Conservation (phyloP, 2,329 filamentous ascomycete species). For the Graphium sp. region DNA sequence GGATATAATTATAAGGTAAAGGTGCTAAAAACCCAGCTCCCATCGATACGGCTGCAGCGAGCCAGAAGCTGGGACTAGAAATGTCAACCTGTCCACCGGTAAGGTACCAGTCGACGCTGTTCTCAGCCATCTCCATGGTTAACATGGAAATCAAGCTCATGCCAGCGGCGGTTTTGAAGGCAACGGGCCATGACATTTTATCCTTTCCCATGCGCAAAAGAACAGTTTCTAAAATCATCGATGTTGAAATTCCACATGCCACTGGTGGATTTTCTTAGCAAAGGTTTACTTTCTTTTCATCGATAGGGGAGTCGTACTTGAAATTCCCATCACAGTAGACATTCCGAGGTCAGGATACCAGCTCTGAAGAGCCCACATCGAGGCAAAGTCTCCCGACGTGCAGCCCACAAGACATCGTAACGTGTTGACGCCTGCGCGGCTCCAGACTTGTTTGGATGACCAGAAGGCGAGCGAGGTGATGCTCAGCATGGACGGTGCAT, state of each 20-base stretch:
- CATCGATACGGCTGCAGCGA: slow-evolving; percentile 25
- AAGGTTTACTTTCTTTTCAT: not conserved
- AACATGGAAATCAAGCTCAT: slow-evolving; percentile 44
- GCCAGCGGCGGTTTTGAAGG: slow-evolving; percentile 32
- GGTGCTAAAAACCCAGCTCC: slow-evolving; percentile 27
- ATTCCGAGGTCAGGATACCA: slow-evolving; percentile 27
- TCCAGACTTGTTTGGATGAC: slow-evolving; percentile 20
- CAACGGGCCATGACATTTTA: slow-evolving; percentile 23
- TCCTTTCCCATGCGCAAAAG: slow-evolving; percentile 31
- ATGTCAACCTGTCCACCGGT: slow-evolving; percentile 31
- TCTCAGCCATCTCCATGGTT: slow-evolving; percentile 38
- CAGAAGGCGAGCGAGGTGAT: slow-evolving; percentile 14
- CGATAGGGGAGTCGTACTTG: slow-evolving; percentile 22
- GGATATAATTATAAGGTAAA: slow-evolving; percentile 33
- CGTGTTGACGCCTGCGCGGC: slow-evolving; percentile 33
- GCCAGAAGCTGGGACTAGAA: slow-evolving; percentile 30
- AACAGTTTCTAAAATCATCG: slow-evolving; percentile 32
- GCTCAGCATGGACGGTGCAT: too few relatives aligned
- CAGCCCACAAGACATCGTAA: slow-evolving; percentile 37
- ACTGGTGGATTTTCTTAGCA: slow-evolving; percentile 15
- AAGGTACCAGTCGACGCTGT: slow-evolving; percentile 35
- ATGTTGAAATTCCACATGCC: slow-evolving; percentile 31
- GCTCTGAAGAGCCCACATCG: slow-evolving; percentile 35
- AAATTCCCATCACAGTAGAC: slow-evolving; percentile 29
- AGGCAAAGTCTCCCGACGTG: slow-evolving; percentile 35